phyloP scores from a whole-genome alignment of 2,329 filamentous ascomycete species.

The Colletotrichum destructivum region DNA sequence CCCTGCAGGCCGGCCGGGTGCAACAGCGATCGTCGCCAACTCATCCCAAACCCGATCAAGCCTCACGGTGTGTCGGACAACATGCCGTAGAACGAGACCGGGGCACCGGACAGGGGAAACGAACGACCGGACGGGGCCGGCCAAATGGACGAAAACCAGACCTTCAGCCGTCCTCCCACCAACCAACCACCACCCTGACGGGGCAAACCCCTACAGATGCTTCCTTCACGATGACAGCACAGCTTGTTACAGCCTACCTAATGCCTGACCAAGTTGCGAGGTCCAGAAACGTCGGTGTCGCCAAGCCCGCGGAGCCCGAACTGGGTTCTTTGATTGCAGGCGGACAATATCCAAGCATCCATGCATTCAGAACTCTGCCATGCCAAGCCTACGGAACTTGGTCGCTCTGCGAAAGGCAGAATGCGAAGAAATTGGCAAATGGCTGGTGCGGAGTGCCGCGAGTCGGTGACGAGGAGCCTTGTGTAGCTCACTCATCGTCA shows the following conservation, averaged over 20 bases:
- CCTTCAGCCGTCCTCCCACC: constrained; percentile 16
- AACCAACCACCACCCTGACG: constrained; percentile 16
- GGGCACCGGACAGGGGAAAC: background rate
- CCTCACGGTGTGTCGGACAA: background rate
- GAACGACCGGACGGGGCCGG: background rate
- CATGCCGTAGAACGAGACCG: constrained; percentile 4
- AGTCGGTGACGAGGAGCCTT: constrained; percentile 5
- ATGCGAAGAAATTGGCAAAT: constrained; percentile 9
- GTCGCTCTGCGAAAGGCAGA: background rate
- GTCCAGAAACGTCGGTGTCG: background rate
- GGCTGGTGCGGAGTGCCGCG: constrained; percentile 1
- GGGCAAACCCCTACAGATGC: constrained; percentile 19
- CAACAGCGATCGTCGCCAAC: background rate
- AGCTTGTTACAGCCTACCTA: constrained; percentile 4
- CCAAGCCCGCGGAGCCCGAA: background rate
- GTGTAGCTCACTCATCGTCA: background rate
- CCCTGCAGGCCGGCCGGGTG: background rate
- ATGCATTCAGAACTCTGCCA: background rate
- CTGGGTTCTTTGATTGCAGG: background rate
- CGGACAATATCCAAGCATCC: background rate
- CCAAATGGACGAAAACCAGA: constrained; percentile 11
- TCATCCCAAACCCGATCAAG: constrained; percentile 24
- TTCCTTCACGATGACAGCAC: background rate
- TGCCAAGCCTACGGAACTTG: background rate
- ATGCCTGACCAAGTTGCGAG: background rate